Evolutionary conservation across 805 yeast genomes (phyloP).

Genomic region (Suhomyces canberraensis): DNA sequence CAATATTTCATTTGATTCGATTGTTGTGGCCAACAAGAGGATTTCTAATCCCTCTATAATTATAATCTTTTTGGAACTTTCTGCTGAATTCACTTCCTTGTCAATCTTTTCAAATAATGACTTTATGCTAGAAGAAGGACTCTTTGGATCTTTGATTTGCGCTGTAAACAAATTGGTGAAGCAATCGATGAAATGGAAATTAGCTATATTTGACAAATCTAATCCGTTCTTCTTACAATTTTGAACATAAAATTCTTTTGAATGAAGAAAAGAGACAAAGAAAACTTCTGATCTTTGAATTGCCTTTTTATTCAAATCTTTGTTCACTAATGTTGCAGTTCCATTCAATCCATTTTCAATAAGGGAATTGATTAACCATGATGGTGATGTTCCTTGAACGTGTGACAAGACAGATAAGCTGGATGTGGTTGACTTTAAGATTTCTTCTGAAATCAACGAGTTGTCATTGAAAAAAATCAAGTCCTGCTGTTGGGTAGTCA

Average conservation of each 20-base stretch:
- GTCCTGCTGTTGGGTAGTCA: conserved; percentile 44
- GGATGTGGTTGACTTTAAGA: conserved; percentile 8
- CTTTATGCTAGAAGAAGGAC: conserved; percentile 13
- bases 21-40: conserved; percentile 40
- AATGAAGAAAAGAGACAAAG: conserved; percentile 34
- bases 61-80: conserved; percentile 20
- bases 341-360: conserved; percentile 52
- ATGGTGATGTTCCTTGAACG: conserved; percentile 52
- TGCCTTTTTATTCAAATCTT: conserved; percentile 20
- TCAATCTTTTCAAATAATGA: conserved; percentile 17
- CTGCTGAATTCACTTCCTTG: conserved; percentile 6
- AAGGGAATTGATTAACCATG: conserved; percentile 59
- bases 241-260: conserved; percentile 31
- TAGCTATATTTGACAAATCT: conserved; percentile 20
- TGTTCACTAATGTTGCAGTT: conserved; percentile 40
- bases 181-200: conserved; percentile 43
- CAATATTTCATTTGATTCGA: conserved; percentile 33
- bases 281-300: conserved; percentile 27
- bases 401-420: conserved; percentile 29
- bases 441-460: conserved; percentile 35
- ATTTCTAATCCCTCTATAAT: conserved; percentile 49
- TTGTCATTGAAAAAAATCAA: conserved; percentile 51
- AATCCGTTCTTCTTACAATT: conserved; percentile 40
- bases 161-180: conserved; percentile 44
- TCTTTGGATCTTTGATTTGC: conserved; percentile 20